Conservation (phyloP, 257 asterid species). For the Solanum piurae region DNA sequence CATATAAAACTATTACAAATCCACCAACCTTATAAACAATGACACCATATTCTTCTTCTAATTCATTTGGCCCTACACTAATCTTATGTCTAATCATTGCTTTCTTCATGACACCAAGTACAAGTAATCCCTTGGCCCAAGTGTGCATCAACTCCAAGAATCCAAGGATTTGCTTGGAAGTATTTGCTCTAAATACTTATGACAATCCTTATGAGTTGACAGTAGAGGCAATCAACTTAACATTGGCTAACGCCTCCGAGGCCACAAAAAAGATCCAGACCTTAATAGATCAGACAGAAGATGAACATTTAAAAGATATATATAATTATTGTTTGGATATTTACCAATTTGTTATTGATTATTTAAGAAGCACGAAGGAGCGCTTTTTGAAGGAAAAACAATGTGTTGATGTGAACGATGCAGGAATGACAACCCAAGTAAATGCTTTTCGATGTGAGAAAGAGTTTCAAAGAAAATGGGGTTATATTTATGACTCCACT, state of each 20-base stretch:
- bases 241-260: background rate
- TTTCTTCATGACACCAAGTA: background rate
- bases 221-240: background rate
- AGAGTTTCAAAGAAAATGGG: background rate
- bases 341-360: background rate
- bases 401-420: background rate
- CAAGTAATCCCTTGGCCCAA: background rate
- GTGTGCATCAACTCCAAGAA: background rate
- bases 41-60: background rate
- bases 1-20: background rate
- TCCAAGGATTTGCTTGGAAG: background rate
- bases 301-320: background rate
- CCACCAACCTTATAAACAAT: background rate
- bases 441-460: background rate
- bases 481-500: background rate
- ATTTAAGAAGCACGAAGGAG: background rate
- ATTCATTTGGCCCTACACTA: background rate
- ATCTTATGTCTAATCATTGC: no score
- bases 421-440: background rate
- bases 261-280: background rate
- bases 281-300: background rate
- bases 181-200: background rate
- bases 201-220: background rate
- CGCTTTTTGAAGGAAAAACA: background rate
- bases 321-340: background rate